phyloP scores from a whole-genome alignment of 2,329 filamentous ascomycete genomes.

The Exophiala phaeomuriformis region DNA sequence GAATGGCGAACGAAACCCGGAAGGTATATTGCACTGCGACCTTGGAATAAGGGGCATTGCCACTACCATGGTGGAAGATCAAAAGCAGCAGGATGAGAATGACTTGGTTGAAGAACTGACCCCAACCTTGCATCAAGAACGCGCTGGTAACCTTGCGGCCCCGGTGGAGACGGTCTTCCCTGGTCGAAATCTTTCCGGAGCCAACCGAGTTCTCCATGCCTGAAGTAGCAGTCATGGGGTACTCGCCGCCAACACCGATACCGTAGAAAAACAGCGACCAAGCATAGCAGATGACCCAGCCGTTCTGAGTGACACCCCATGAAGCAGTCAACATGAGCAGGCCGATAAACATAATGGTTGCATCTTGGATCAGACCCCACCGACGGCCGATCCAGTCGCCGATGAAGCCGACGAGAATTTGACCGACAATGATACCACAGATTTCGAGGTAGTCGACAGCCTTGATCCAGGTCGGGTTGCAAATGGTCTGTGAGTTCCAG shows the following conservation, averaged over 20 bases:
- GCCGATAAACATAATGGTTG: conserved; percentile 87
- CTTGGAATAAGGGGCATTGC: conserved; percentile 68
- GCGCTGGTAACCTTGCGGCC: conserved; percentile 92
- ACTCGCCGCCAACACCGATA: conserved; percentile 51
- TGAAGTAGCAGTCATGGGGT: conserved; percentile 92
- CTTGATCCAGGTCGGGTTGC: conserved; percentile 71
- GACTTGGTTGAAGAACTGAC: conserved; percentile 89
- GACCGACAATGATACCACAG: conserved; percentile 87
- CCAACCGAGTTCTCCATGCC: conserved; percentile 87
- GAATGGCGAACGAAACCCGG: conserved; percentile 85
- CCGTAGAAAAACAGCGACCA: conserved; percentile 92
- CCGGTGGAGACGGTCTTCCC: conserved; percentile 88
- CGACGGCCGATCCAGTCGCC: conserved; percentile 79
- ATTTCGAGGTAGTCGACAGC: conserved; percentile 89
- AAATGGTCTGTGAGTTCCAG: conserved; percentile 63
- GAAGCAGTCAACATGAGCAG: conserved; percentile 83
- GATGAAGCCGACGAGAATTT: conserved; percentile 75
- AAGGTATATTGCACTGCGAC: conserved; percentile 82
- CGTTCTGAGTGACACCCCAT: conserved; percentile 79
- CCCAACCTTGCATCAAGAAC: conserved; percentile 98
- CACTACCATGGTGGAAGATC: conserved; percentile 76
- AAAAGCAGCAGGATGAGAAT: conserved; percentile 78
- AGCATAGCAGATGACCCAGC: conserved; percentile 95
- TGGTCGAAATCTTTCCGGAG: conserved; percentile 79
- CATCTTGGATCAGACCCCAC: conserved; percentile 94